Base-by-base conservation (phyloP, 1,139 yeast species). In the Lodderomyces beijingensis region DNA sequence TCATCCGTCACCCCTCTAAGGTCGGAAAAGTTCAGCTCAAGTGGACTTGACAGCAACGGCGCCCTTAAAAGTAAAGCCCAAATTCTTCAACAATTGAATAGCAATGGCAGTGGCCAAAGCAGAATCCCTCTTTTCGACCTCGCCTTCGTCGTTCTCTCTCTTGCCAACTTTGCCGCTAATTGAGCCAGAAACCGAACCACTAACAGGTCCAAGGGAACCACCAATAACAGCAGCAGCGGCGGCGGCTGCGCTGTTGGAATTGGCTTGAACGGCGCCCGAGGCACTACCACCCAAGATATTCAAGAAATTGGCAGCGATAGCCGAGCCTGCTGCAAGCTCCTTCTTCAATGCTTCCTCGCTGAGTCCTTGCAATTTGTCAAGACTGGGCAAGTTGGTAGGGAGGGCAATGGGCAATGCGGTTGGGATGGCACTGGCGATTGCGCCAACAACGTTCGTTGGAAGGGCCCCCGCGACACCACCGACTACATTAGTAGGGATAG, bases 401-500 rank as follows among this genome's bases (percentile, higher is more conserved):
- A 6, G 13, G 5, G 13, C 11, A n/a, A 24, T 24, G 9, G 13
- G 13, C 11, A 5, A 11, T 4, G 25, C 14, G 11, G 13, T 11
- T 22, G 4, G 25, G 13, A 22, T 22, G n/a, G n/a, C 4, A 22
- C 14, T 24, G 26, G 26, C n/a, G n/a, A n/a, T n/a, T n/a, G n/a
- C n/a, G n/a, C n/a, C n/a, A n/a, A n/a, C n/a, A 4, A 24, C 13
- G 15, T 8, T n/a, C 8, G 26, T 24, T 24, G 26, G 26, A 5
- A 22, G 13, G 11, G 11, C 13, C 13, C 14, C 14, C 5, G 13
- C 5, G 11, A 5, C 22, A 9, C 22, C 22, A 19, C n/a, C n/a
- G n/a, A 19, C n/a, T 19, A n/a, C 22, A n/a, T 19, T 19, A 22
- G 11, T 22, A 14, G 13, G 4, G 25, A 19, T 7, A 22, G 14